Conservation (phyloP, 768 basidiomycete genomes). For the Peribolospora kevripleyi region DNA sequence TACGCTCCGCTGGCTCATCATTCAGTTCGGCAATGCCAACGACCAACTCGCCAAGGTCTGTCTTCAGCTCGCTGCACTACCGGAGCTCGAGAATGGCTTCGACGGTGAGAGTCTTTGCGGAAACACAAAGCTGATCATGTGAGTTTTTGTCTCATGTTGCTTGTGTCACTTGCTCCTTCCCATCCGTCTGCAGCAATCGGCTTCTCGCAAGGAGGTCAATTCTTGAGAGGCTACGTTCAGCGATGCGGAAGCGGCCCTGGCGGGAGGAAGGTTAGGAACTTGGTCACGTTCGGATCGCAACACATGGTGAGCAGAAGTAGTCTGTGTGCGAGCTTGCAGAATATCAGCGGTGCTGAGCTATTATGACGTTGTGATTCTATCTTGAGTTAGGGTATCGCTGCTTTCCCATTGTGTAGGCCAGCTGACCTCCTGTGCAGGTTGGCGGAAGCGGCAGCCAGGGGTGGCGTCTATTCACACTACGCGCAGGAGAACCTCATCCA, state of each 20-base stretch:
- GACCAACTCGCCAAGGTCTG: slow-evolving; percentile 42
- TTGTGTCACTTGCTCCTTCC: slow-evolving; percentile 17
- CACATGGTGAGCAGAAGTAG: slow-evolving; percentile 32
- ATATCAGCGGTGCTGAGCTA: too few relatives aligned
- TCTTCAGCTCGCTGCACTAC: slow-evolving; percentile 36
- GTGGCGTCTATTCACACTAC: neutral
- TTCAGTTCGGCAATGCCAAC: slow-evolving; percentile 52
- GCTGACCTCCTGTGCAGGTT: slow-evolving; percentile 37
- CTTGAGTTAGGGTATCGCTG: slow-evolving; percentile 13
- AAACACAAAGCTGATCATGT: too few relatives aligned
- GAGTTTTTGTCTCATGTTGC: too few relatives aligned
- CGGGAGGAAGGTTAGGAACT: slow-evolving; percentile 23
- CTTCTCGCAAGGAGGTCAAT: slow-evolving; percentile 74
- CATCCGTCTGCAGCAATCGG: slow-evolving; percentile 65
- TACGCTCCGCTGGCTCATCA: too few relatives aligned
- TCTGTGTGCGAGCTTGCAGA: too few relatives aligned
- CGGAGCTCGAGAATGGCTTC: slow-evolving; percentile 22
- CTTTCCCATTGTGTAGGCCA: slow-evolving; percentile 39
- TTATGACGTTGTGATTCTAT: neutral
- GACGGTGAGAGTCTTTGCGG: too few relatives aligned
- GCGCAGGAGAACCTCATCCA: neutral
- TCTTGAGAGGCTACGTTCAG: slow-evolving; percentile 63
- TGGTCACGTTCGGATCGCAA: slow-evolving; percentile 67
- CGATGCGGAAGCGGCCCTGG: slow-evolving; percentile 24
- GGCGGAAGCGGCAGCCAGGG: neutral